Conservation (phyloP, 2,329 filamentous ascomycete species). For the Hymenoscyphus fructigenus region DNA sequence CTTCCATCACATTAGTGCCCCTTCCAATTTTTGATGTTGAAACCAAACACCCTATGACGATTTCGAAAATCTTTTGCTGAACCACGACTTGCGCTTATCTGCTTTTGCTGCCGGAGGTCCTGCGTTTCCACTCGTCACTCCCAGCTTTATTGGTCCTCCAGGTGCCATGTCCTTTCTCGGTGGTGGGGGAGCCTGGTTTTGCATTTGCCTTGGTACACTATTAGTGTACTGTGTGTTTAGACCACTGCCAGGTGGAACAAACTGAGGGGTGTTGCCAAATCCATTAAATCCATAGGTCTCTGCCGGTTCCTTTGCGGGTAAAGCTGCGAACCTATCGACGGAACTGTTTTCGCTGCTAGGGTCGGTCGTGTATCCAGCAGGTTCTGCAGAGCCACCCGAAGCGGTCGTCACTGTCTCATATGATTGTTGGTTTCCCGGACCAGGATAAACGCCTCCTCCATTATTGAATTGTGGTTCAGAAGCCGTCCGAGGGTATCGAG, state of each 20-base stretch:
- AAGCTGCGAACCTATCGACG: conserved; percentile 68
- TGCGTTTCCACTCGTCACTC: conserved; percentile 25
- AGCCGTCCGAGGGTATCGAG: conserved; percentile 36
- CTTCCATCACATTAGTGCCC: conserved; percentile 8
- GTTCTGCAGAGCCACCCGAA: conserved; percentile 69
- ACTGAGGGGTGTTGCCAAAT: conserved; percentile 43
- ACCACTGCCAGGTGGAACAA: conserved; percentile 40
- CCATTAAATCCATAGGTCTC: conserved; percentile 64
- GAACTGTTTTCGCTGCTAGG: conserved; percentile 91
- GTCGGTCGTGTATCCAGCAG: conserved; percentile 78
- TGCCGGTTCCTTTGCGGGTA: conserved; percentile 49
- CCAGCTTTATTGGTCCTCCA: conserved; percentile 34
- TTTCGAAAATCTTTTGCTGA: conserved; percentile 78
- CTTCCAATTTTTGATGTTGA: not conserved
- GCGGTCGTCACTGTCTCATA: conserved; percentile 85
- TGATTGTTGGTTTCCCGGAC: conserved; percentile 46
- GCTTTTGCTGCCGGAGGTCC: conserved; percentile 15
- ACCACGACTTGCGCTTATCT: conserved; percentile 89
- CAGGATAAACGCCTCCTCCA: conserved; percentile 33
- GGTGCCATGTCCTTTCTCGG: conserved; percentile 24
- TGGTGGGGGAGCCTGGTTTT: conserved; percentile 22
- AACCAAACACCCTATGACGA: conserved; percentile 18
- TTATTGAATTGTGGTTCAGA: conserved; percentile 35
- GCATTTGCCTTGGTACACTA: conserved; percentile 20
- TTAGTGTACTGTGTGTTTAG: conserved; percentile 32